Conservation (phyloP, 495 filamentous ascomycete species). For the Xylona heveae region DNA sequence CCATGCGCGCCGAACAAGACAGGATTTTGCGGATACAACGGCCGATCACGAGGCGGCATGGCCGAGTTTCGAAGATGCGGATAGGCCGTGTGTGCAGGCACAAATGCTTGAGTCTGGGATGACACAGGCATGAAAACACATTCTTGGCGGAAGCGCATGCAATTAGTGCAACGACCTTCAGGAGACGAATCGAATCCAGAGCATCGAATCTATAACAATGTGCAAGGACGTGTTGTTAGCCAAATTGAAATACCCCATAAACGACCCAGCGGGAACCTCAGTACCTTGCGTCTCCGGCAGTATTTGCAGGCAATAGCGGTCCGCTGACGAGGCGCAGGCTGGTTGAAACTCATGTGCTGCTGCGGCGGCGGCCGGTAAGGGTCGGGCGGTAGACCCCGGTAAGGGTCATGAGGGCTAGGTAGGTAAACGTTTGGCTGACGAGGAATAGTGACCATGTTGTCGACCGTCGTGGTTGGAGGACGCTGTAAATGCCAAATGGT, state of each 20-base stretch:
- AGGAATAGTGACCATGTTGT: slow-evolving; percentile 4
- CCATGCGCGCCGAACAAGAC: slow-evolving; percentile 55
- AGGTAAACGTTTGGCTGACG: slow-evolving; percentile 4
- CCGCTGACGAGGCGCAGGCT: slow-evolving; percentile 52
- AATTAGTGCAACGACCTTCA: slow-evolving; percentile 64
- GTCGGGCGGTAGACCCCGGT: background rate
- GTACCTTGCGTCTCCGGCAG: slow-evolving; percentile 62
- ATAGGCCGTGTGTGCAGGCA: slow-evolving; percentile 55
- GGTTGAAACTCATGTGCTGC: slow-evolving; percentile 12
- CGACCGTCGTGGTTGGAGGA: background rate
- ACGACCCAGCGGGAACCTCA: slow-evolving; percentile 4
- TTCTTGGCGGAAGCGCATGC: slow-evolving; percentile 60
- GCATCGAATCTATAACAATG: slow-evolving; percentile 47
- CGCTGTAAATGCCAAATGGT: too few relatives aligned
- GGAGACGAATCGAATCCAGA: slow-evolving; percentile 61
- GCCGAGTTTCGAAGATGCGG: slow-evolving; percentile 32
- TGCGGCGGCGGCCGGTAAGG: slow-evolving; percentile 11
- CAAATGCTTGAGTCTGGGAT: slow-evolving; percentile 65
- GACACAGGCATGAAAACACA: slow-evolving; percentile 76
- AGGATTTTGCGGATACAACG: slow-evolving; percentile 17
- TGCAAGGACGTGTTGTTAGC: background rate
- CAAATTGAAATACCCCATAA: background rate
- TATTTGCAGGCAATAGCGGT: slow-evolving; percentile 77
- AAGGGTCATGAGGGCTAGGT: background rate
- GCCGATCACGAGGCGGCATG: slow-evolving; percentile 13